These are phyloP conservation scores for Aaosphaeria arxii DNA, from an alignment of 2,329 filamentous ascomycete genomes.

Conservation along the genomic window DNA sequence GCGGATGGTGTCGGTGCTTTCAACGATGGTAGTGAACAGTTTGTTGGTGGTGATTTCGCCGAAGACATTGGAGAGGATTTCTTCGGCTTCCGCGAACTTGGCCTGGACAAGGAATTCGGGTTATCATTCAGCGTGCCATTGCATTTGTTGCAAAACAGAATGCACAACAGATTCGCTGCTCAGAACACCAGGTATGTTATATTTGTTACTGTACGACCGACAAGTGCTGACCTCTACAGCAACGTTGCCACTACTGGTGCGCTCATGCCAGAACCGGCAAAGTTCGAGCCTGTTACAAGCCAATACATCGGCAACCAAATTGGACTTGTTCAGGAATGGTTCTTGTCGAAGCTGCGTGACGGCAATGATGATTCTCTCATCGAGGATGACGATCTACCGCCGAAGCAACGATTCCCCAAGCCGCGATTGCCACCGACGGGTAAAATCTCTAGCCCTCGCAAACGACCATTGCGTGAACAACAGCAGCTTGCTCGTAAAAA, in stretches of 20 bases:
- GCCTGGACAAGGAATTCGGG: slow-evolving; percentile 86
- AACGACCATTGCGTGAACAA: slow-evolving; percentile 77
- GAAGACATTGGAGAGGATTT: slow-evolving; percentile 98
- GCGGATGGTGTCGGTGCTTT: slow-evolving; percentile 87
- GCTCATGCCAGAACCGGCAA: slow-evolving; percentile 65
- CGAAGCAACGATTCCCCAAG: slow-evolving; percentile 75
- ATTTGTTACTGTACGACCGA: not conserved
- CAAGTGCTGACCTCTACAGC: slow-evolving; percentile 37
- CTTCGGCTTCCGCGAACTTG: slow-evolving; percentile 95
- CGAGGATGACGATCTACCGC: slow-evolving; percentile 91
- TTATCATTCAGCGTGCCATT: slow-evolving; percentile 87
- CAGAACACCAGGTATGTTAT: slow-evolving; percentile 59
- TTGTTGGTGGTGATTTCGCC: slow-evolving; percentile 93
- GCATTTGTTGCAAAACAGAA: slow-evolving; percentile 87
- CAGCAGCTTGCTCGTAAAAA: slow-evolving; percentile 83
- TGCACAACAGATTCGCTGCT: slow-evolving; percentile 79
- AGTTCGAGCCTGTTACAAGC: slow-evolving; percentile 73
- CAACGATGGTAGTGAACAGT: slow-evolving; percentile 95
- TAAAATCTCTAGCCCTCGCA: slow-evolving; percentile 83
- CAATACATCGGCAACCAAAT: slow-evolving; percentile 78
- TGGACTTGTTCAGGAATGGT: slow-evolving; percentile 86
- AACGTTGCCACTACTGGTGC: slow-evolving; percentile 57
- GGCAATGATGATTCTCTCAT: slow-evolving; percentile 79
- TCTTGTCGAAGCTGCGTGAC: slow-evolving; percentile 81
- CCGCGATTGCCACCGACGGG: slow-evolving; percentile 67